Conservation (phyloP, 2,329 filamentous ascomycete species). For the Atkinsonella texensis region DNA sequence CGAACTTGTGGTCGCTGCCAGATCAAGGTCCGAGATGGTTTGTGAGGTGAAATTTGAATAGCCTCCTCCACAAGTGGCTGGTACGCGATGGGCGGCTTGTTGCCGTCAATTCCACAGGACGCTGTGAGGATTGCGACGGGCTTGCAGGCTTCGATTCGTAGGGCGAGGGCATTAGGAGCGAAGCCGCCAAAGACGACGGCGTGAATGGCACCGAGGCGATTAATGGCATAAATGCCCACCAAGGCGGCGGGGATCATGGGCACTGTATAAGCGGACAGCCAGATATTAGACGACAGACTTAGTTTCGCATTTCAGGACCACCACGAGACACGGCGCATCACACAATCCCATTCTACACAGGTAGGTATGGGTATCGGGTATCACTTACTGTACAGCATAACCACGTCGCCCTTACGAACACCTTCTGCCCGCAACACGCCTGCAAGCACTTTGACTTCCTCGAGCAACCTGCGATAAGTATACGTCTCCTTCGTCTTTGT, state of each 20-base stretch:
- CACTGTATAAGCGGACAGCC: conserved; percentile 39
- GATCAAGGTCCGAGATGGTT: conserved; percentile 61
- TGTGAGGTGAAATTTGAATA: conserved; percentile 52
- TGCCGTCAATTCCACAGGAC: conserved; percentile 82
- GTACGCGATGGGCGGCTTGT: conserved; percentile 70
- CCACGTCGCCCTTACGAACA: conserved; percentile 71
- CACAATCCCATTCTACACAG: too few species aligned
- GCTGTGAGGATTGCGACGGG: conserved; percentile 73
- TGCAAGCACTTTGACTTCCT: conserved; percentile 71
- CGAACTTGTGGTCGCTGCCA: conserved; percentile 72
- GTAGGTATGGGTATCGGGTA: neutral
- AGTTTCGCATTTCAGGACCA: neutral
- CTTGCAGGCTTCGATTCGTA: conserved; percentile 73
- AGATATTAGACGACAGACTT: neutral
- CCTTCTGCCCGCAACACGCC: conserved; percentile 74
- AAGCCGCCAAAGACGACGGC: conserved; percentile 92
- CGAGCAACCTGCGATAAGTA: conserved; percentile 63
- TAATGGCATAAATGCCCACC: conserved; percentile 74
- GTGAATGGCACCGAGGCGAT: conserved; percentile 76
- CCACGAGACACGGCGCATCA: conserved; percentile 4
- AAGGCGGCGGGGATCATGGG: conserved; percentile 88
- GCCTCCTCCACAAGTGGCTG: conserved; percentile 65
- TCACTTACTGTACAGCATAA: conserved; percentile 71
- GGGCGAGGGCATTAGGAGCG: conserved; percentile 66
- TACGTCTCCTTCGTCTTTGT: conserved; percentile 58